A percentile compares a stretch with the other conserved stretches of the same genome.
These are phyloP conservation scores for Thelonectria blattea DNA, from an alignment of 2,329 filamentous ascomycete genomes.

Conservation along the genomic window DNA sequence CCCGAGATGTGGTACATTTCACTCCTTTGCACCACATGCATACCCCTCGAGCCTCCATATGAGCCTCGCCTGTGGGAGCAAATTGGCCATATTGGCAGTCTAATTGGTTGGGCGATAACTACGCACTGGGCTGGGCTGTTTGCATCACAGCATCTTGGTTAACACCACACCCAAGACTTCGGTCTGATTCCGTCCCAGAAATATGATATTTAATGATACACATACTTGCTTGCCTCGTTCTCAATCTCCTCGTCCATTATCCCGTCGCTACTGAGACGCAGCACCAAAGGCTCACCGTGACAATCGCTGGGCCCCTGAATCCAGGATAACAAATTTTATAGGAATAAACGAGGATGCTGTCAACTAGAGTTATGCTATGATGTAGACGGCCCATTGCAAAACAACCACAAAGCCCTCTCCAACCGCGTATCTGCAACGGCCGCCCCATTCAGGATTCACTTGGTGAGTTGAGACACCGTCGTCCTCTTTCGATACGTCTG, in stretches of 20 bases:
- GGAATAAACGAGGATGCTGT: conserved; percentile 38
- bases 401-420: conserved; percentile 6
- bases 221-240: not conserved
- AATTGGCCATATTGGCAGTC: not conserved
- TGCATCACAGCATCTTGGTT: not conserved
- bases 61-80: no score
- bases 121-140: no score
- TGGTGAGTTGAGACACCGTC: not conserved
- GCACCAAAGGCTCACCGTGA: not conserved
- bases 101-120: not conserved
- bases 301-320: not conserved
- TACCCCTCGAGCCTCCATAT: no score
- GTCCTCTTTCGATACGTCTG: not conserved
- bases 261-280: not conserved
- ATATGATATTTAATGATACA: not conserved
- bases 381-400: conserved; percentile 3
- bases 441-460: not conserved
- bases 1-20: no score
- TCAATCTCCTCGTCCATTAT: not conserved
- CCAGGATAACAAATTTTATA: conserved; percentile 24
- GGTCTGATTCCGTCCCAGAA: not conserved
- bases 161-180: not conserved
- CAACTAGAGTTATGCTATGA: conserved; percentile 26
- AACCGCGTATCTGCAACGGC: not conserved
- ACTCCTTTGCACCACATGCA: no score